Base-by-base conservation (phyloP, 331 rosid genomes). In the Stylosanthes scabra region DNA sequence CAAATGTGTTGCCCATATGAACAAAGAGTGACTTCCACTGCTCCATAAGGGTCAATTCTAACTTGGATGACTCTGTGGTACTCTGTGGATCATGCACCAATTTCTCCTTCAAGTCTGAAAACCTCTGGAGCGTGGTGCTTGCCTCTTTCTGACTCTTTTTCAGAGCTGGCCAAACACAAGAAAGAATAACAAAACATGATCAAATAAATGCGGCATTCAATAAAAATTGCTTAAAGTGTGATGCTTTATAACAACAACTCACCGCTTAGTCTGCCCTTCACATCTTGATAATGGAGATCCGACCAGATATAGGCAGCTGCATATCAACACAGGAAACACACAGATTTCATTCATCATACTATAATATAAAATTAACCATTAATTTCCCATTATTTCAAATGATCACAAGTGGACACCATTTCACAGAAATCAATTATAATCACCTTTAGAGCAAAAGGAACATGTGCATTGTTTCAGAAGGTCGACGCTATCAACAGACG, bases 251-350 rank as follows among this genome's bases (percentile, higher is more conserved):
- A 15, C 15, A 61, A 62, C 34, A 47, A 62, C 86, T 84, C 74
- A 89, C 99, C 93, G 14, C 83, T 47, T 55, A 91, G 77, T 67
- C 96, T 90, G 56, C 96, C 97, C 87, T 87, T 91, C 66, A 87
- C 86, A 70, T 94, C 99, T 78, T 91, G 97, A 85, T 90, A 94
- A 83, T 90, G 90, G 45, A 91, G 91, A 74, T 94, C 99, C 70
- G 96, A 76, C 97, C 91, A 90, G 28, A 94, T 88, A 76, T 84
- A 81, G 66, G 83, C 94, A 84, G 96, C 97, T 91, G 82, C 64
- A 56, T n/a, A 63, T 72, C 63, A 77, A 37, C 56, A 78, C 27
- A 65, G 28, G 20, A 10, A 64, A 54, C n/a, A 37, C 56, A 78
- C 27, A 65, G 28, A 14, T 12, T 60, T 47, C 68, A 51, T 16